These are phyloP conservation scores for Astrothelium macrocarpum DNA, from an alignment of 495 filamentous ascomycete genomes.

Conservation along the genomic window DNA sequence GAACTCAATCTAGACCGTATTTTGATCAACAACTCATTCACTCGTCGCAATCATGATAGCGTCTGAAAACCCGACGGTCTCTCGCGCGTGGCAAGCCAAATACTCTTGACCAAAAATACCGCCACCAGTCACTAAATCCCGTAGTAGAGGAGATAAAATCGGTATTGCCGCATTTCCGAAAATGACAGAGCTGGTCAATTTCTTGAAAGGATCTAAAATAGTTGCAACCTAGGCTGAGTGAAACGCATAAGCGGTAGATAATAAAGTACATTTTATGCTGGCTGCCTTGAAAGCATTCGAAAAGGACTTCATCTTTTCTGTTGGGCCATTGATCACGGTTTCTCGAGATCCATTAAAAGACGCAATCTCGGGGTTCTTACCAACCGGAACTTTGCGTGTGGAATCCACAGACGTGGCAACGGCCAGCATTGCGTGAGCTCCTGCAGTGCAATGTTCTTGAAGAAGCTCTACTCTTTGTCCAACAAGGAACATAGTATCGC, in stretches of 20 bases:
- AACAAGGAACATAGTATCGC: conserved; percentile 19
- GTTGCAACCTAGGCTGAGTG: conserved; percentile 71
- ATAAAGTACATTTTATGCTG: conserved; percentile 34
- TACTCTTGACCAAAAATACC: conserved; percentile 51
- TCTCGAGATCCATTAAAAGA: conserved; percentile 30
- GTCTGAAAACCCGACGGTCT: conserved; percentile 63
- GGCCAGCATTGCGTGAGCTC: conserved; percentile 28
- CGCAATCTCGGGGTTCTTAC: conserved; percentile 25
- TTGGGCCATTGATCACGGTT: conserved; percentile 29
- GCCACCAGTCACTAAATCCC: conserved; percentile 48
- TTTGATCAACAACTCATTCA: conserved; percentile 17
- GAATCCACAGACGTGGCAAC: conserved; percentile 12
- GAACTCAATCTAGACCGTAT: conserved; percentile 34
- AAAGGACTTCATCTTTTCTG: conserved; percentile 16
- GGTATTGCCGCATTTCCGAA: conserved; percentile 54
- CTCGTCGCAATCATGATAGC: conserved; percentile 35
- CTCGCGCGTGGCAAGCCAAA: conserved; percentile 54
- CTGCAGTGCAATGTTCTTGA: conserved; percentile 9
- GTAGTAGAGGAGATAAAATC: conserved; percentile 62
- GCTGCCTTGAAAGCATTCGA: conserved; percentile 9
- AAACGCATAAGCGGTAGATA: conserved; percentile 70
- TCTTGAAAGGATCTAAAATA: conserved; percentile 57
- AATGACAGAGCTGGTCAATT: conserved; percentile 44
- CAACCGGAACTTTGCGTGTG: neutral
- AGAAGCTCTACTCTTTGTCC: conserved; percentile 17